Evolutionary conservation across 148 eudicot species (phyloP).

Genomic region (Diospyros kaki): DNA sequence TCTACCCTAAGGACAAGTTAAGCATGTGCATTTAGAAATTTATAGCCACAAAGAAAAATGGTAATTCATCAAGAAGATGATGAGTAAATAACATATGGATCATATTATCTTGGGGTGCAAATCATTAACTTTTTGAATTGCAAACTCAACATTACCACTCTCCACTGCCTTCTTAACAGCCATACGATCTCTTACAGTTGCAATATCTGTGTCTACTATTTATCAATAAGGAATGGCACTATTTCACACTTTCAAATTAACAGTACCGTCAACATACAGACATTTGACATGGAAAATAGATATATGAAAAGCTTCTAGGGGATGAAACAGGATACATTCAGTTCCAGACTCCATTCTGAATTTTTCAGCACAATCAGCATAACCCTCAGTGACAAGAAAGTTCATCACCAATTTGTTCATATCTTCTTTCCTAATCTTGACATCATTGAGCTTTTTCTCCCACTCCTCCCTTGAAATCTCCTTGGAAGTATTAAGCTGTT

Average conservation of each 20-base stretch:
- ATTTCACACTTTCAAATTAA: background rate
- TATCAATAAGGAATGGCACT: conserved; percentile 53
- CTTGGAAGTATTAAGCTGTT: conserved; percentile 59
- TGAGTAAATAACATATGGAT: background rate
- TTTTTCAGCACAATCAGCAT: conserved; percentile 91
- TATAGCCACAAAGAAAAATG: background rate
- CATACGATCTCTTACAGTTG: conserved; percentile 88
- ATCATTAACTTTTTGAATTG: conserved; percentile 97
- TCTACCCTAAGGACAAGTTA: background rate
- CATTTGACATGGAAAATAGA: background rate
- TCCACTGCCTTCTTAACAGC: conserved; percentile 97
- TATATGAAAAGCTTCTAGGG: background rate
- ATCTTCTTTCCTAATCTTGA: conserved; percentile 81
- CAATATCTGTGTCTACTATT: conserved; percentile 84
- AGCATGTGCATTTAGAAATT: background rate
- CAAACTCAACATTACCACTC: conserved; percentile 86
- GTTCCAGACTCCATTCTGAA: conserved; percentile 89
- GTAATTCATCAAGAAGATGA: background rate
- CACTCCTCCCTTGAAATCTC: conserved; percentile 88
- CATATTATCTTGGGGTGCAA: conserved; percentile 80
- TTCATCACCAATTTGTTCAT: conserved; percentile 94
- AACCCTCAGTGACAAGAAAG: conserved; percentile 94
- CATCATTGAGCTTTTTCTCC: conserved; percentile 88
- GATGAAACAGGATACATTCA: conserved; percentile 67
- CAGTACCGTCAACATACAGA: background rate